A percentile compares a stretch with the other conserved stretches of the same genome.
phyloP scores from a whole-genome alignment of 1,284 basidiomycete genomes.

The Cerrena zonata region DNA sequence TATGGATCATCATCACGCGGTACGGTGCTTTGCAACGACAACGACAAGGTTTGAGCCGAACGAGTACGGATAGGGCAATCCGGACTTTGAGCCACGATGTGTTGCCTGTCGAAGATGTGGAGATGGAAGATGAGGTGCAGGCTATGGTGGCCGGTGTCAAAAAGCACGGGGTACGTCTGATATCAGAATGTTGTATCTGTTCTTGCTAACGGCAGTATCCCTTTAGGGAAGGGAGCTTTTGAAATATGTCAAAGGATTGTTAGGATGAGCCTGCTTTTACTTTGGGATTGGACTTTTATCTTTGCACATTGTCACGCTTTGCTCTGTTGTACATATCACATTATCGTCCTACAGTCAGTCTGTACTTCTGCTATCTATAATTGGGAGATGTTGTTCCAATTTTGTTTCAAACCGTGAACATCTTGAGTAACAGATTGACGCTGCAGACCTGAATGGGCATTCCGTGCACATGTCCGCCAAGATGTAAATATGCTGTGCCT shows the following conservation, averaged over 20 bases:
- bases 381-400: no score
- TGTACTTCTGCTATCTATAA: no score
- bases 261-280: constrained; percentile 49
- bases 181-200: background rate
- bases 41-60: constrained; percentile 30
- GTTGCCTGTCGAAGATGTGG: constrained; percentile 17
- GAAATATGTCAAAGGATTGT: constrained; percentile 63
- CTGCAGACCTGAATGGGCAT: background rate
- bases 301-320: no score
- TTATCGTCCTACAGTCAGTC: no score
- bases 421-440: background rate
- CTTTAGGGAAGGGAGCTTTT: constrained; percentile 63
- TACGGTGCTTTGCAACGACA: constrained; percentile 58
- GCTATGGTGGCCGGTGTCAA: constrained; percentile 73
- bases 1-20: constrained; percentile 58
- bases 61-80: constrained; percentile 5
- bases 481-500: no score
- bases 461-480: background rate
- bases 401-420: no score
- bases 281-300: no score
- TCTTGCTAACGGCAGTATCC: background rate
- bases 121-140: constrained; percentile 50
- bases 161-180: constrained; percentile 53
- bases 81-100: background rate
- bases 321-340: no score